Evolutionary conservation across 768 basidiomycete genomes (phyloP).

Genomic region (Amanita molliuscula): DNA sequence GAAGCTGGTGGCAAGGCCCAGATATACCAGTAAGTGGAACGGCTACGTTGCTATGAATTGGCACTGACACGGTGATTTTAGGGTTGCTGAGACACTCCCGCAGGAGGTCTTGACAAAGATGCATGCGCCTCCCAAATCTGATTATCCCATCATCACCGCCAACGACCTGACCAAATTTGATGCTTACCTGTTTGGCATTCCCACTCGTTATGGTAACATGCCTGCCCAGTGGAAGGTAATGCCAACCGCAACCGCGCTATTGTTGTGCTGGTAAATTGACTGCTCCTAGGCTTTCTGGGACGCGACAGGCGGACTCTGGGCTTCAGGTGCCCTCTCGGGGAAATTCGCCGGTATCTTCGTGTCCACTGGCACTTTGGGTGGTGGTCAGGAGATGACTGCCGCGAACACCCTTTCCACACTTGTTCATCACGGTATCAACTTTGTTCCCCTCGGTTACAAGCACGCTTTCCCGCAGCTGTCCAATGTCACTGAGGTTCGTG

Average conservation of each 20-base stretch:
- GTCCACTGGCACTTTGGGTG: slow-evolving; percentile 62
- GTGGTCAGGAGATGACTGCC: slow-evolving; percentile 64
- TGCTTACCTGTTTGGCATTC: slow-evolving; percentile 67
- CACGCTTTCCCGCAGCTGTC: slow-evolving; percentile 29
- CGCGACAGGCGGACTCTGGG: slow-evolving; percentile 60
- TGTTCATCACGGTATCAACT: slow-evolving; percentile 66
- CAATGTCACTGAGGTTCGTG: slow-evolving; percentile 38
- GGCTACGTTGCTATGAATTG: background rate
- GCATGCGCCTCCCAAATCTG: slow-evolving; percentile 61
- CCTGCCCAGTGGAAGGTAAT: slow-evolving; percentile 70
- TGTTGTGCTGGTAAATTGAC: slow-evolving; percentile 12
- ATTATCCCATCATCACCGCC: slow-evolving; percentile 59
- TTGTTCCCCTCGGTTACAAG: slow-evolving; percentile 63
- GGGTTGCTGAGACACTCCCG: slow-evolving; percentile 73
- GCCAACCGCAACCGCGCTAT: background rate
- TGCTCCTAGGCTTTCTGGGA: slow-evolving; percentile 55
- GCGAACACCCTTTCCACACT: slow-evolving; percentile 45
- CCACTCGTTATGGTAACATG: slow-evolving; percentile 75
- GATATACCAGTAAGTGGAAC: slow-evolving; percentile 42
- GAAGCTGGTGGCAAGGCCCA: slow-evolving; percentile 36
- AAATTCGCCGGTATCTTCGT: slow-evolving; percentile 73
- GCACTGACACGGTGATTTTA: slow-evolving; percentile 14
- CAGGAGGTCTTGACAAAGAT: slow-evolving; percentile 56
- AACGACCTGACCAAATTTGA: slow-evolving; percentile 48
- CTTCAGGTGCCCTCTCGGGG: slow-evolving; percentile 46